Evolutionary conservation across 164 flowering plant genomes (phyloP), one percentile per base, ranked within the genome.

Genomic region (Aristolochia contorta): DNA sequence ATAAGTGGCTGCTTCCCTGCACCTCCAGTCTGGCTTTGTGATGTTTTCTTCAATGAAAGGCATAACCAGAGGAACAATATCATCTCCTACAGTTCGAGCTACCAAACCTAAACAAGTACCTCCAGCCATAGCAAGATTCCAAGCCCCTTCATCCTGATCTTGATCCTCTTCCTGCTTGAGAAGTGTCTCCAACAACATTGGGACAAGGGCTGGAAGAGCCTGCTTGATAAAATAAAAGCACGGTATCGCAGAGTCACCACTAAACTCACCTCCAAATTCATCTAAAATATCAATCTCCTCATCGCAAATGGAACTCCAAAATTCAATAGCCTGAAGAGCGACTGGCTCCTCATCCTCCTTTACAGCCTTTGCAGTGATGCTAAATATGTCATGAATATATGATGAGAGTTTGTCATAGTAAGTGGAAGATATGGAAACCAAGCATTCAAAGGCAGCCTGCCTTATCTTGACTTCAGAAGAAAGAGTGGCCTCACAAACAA

Each of bases 41-140:
- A 83, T 80, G 59, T 80, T 79, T 69, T 79, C 80, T 67, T 83
- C 80, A 51, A 83, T 76, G 57, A 83, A 83, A 54, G 84, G 84
- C 77, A 83, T 69, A 15, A 80, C 82, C 61, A 81, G 80, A 12
- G 84, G 87, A 21, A 80, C 85, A 62, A 83, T 65, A 57, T 83
- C 87, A 68, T 83, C 87, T 6, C 81, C 83, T 16, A 80, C 87
- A 24, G 87, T 83, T 47, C 79, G 67, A 47, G 84, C 84, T 37
- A 80, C 85, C 71, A 83, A 71, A 13, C 83, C 84, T 51, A 83
- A 72, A 66, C 87, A 83, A 18, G 87, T 83, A 10, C 87, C 87
- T 22, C 87, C 85, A 59, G 87, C 87, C 87, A 83, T 83, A 12
- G 87, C 80, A 70, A 80, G 68, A 56, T 83, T 83, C 87, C 87